Conservation (phyloP, 768 basidiomycete species). For the Boletus speciosus region DNA sequence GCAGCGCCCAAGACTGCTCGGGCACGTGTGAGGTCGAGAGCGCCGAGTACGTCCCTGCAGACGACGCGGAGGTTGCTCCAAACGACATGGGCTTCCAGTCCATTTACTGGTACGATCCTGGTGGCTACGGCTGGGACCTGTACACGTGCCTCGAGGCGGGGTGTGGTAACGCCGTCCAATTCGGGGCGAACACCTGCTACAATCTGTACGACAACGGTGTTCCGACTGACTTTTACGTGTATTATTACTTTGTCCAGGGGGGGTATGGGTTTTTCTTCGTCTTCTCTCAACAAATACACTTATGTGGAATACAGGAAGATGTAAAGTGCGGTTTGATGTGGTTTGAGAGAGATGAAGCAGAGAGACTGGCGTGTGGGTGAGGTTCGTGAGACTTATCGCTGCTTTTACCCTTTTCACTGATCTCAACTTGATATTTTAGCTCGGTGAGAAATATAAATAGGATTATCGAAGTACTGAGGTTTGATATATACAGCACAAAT, state of each 20-base stretch:
- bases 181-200: not conserved
- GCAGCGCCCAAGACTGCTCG: too few species aligned
- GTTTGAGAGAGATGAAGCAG: not conserved
- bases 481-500: not conserved
- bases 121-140: rapidly evolving
- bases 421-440: not conserved
- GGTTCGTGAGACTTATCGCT: not conserved
- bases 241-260: too few species aligned
- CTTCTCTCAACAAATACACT: too few species aligned
- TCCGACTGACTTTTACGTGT: not conserved
- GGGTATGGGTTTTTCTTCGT: too few species aligned
- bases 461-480: not conserved
- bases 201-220: too few species aligned
- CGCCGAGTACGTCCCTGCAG: too few species aligned
- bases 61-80: too few species aligned
- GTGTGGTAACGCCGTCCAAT: too few species aligned
- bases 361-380: not conserved
- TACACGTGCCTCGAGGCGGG: not conserved
- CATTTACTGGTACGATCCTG: not conserved
- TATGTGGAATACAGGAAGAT: not conserved
- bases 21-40: too few species aligned
- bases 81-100: not conserved
- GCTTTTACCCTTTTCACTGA: not conserved
- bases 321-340: too few species aligned
- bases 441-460: not conserved